Conservation (phyloP, 305 asterid species). For the Rubia occidens region DNA sequence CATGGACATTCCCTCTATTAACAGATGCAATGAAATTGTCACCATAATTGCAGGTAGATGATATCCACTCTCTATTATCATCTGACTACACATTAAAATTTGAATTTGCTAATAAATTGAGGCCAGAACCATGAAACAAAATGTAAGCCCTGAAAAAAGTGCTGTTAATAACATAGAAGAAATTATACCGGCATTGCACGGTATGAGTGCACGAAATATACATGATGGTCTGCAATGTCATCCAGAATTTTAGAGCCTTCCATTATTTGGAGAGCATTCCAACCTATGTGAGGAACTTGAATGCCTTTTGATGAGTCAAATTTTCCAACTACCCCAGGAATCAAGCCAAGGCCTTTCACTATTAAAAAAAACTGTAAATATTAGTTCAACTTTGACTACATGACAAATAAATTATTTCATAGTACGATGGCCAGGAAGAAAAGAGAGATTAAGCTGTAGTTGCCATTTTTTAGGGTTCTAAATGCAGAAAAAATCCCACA, state of each 20-base stretch:
- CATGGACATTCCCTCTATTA: conserved; percentile 77
- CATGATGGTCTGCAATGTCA: conserved; percentile 70
- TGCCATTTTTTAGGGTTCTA: not conserved
- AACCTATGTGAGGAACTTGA: conserved; percentile 94
- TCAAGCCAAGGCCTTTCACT: conserved; percentile 93
- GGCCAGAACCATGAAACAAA: conserved; percentile 2
- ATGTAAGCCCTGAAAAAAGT: not conserved
- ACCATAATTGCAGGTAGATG: conserved; percentile 81
- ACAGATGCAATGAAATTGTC: conserved; percentile 69
- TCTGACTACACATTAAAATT: conserved; percentile 41
- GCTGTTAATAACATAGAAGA: not conserved
- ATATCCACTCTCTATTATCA: conserved; percentile 73
- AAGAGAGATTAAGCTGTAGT: not conserved
- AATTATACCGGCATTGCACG: conserved; percentile 72
- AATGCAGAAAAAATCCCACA: conserved; percentile 1
- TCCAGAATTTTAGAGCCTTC: conserved; percentile 64
- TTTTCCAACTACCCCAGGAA: conserved; percentile 90
- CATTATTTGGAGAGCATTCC: conserved; percentile 68
- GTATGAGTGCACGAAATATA: conserved; percentile 92
- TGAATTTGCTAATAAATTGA: not conserved
- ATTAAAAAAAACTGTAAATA: conserved; percentile 18
- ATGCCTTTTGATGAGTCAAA: conserved; percentile 81
- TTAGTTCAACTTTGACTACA: conserved; percentile 18
- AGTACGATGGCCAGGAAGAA: not conserved
- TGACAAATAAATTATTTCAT: not conserved